phyloP scores from a whole-genome alignment of 2,329 filamentous ascomycete genomes.

The Mycocentrospora acerina region DNA sequence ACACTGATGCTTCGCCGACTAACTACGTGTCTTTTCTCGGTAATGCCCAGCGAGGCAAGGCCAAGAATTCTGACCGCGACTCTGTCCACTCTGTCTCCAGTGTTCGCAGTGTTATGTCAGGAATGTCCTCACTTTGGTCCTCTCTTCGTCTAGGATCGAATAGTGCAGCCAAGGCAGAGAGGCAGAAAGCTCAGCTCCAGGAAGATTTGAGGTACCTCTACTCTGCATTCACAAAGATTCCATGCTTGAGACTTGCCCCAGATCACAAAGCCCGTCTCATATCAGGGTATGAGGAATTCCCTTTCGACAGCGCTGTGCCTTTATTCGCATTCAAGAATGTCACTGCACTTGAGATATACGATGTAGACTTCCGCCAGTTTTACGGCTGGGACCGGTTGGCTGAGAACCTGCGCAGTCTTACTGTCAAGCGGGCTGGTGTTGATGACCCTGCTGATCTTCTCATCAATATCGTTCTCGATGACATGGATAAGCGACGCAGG shows the following conservation, averaged over 20 bases:
- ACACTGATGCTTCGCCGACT: constrained; percentile 79
- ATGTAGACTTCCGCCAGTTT: constrained; percentile 95
- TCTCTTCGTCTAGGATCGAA: constrained; percentile 82
- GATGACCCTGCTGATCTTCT: constrained; percentile 89
- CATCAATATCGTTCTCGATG: constrained; percentile 90
- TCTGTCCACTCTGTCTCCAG: constrained; percentile 96
- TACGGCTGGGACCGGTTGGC: constrained; percentile 95
- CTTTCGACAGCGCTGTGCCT: constrained; percentile 94
- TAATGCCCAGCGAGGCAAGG: constrained; percentile 77
- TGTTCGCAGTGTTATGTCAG: constrained; percentile 95
- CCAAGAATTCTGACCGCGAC: constrained; percentile 77
- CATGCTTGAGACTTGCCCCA: constrained; percentile 84
- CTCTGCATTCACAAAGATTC: constrained; percentile 97
- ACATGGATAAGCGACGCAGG: constrained; percentile 88
- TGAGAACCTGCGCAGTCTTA: constrained; percentile 87
- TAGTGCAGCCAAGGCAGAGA: constrained; percentile 79
- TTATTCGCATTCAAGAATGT: constrained; percentile 98
- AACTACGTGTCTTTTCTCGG: constrained; percentile 96
- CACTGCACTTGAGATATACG: constrained; percentile 88
- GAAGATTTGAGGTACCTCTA: constrained; percentile 94
- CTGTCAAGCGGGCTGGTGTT: constrained; percentile 80
- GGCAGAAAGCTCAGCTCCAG: constrained; percentile 81
- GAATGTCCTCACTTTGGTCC: constrained; percentile 91
- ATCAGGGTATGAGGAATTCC: constrained; percentile 93
- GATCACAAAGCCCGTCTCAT: constrained; percentile 91